A percentile compares a stretch with the other conserved stretches of the same genome.
Conservation (phyloP, 371 early-diverging fungal genomes). For the Actinomortierella wolfii region DNA sequence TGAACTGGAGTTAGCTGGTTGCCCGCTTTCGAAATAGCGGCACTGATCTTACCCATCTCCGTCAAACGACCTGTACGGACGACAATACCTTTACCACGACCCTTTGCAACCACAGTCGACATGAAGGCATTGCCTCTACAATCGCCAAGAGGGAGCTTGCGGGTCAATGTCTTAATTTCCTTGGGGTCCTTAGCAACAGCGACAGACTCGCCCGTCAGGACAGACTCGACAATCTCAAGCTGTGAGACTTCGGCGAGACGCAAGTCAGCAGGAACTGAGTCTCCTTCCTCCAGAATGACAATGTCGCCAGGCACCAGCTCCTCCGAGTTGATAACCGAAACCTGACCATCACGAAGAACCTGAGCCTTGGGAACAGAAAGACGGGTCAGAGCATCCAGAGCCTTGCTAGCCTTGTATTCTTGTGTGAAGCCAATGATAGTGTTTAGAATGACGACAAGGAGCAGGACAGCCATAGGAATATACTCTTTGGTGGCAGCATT, state of each 20-base stretch:
- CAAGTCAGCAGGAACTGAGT: conserved; percentile 73
- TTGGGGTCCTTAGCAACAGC: conserved; percentile 63
- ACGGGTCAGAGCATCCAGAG: conserved; percentile 64
- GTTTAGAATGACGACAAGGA: conserved; percentile 76
- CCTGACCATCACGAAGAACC: conserved; percentile 73
- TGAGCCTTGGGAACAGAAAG: conserved; percentile 67
- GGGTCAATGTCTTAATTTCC: conserved; percentile 59
- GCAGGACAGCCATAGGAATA: conserved; percentile 71
- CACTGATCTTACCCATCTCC: conserved; percentile 80
- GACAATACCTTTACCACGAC: conserved; percentile 83
- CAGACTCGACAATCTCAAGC: conserved; percentile 75
- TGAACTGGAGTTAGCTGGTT: conserved; percentile 78
- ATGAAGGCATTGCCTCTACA: conserved; percentile 88
- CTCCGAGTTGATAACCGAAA: conserved; percentile 52
- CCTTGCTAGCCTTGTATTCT: conserved; percentile 68
- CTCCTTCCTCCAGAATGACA: conserved; percentile 70
- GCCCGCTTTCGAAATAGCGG: conserved; percentile 66
- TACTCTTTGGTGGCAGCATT: conserved; percentile 77
- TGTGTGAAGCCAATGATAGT: conserved; percentile 70
- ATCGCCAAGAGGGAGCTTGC: conserved; percentile 77
- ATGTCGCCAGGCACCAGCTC: conserved; percentile 77
- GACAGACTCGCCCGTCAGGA: conserved; percentile 79
- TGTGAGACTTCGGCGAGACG: conserved; percentile 75
- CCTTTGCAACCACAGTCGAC: conserved; percentile 79
- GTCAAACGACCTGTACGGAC: conserved; percentile 78